Percentiles rank a stretch among this genome's conserved stretches.
Conservation (phyloP, 805 yeast genomes). For the Grigorovia jiainica region DNA sequence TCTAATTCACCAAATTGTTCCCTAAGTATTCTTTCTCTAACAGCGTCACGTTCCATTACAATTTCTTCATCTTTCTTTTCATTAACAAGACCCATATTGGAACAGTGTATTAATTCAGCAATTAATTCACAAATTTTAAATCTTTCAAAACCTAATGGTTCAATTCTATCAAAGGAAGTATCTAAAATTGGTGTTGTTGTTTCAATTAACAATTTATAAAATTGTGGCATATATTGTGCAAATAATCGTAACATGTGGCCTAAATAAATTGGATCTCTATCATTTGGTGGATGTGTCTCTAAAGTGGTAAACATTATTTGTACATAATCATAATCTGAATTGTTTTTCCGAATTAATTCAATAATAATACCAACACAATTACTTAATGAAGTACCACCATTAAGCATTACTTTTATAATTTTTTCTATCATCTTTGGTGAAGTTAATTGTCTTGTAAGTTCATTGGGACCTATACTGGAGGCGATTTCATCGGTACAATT, state of each 20-base stretch:
- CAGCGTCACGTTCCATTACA: conserved; percentile 59
- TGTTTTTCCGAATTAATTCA: conserved; percentile 89
- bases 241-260: conserved; percentile 78
- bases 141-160: conserved; percentile 85
- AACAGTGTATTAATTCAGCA: conserved; percentile 91
- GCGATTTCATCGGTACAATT: conserved; percentile 81
- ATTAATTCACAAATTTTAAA: conserved; percentile 88
- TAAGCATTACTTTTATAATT: conserved; percentile 67
- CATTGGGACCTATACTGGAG: conserved; percentile 93
- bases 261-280: conserved; percentile 85
- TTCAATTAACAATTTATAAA: conserved; percentile 49
- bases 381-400: conserved; percentile 78
- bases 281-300: conserved; percentile 85
- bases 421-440: conserved; percentile 58
- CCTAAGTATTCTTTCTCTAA: conserved; percentile 34
- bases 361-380: conserved; percentile 93
- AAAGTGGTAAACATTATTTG: conserved; percentile 75
- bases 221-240: conserved; percentile 59
- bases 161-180: conserved; percentile 45
- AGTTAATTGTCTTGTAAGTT: conserved; percentile 81
- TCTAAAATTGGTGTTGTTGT: conserved; percentile 29
- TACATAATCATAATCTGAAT: conserved; percentile 87
- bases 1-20: conserved; percentile 7
- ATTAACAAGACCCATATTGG: conserved; percentile 87
- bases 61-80: conserved; percentile 63